These are phyloP conservation scores for Samsoniella hepiali DNA, from an alignment of 2,329 filamentous ascomycete species.

Conservation along the genomic window DNA sequence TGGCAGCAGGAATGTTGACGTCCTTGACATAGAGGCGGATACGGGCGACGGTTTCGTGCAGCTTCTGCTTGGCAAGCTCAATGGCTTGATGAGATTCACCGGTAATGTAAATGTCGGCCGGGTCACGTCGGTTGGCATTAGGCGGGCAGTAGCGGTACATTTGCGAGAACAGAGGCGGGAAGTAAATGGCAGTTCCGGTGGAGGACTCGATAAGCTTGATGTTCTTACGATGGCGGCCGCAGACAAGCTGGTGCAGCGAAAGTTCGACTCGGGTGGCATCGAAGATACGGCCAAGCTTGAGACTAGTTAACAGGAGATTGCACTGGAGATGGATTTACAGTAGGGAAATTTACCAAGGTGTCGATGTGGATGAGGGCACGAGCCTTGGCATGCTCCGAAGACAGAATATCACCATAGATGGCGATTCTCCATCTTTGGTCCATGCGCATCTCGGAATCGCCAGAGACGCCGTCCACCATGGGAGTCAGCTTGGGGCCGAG, in stretches of 20 bases:
- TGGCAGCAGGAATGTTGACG: constrained; percentile 81
- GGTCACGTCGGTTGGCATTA: constrained; percentile 75
- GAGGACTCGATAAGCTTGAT: constrained; percentile 96
- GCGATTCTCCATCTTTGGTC: constrained; percentile 89
- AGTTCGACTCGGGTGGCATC: constrained; percentile 80
- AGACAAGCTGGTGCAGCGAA: constrained; percentile 86
- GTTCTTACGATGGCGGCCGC: constrained; percentile 90
- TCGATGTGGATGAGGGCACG: constrained; percentile 96
- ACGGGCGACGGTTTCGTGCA: constrained; percentile 77
- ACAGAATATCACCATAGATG: constrained; percentile 94
- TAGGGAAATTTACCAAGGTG: constrained; percentile 61
- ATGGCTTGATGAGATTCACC: constrained; percentile 84
- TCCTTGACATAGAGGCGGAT: constrained; percentile 90
- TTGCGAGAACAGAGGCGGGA: constrained; percentile 88
- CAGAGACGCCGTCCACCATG: constrained; percentile 70
- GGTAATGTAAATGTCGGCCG: constrained; percentile 92
- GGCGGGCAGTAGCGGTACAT: constrained; percentile 87
- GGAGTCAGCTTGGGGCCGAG: constrained; percentile 84
- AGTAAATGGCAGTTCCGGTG: constrained; percentile 96
- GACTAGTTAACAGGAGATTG: constrained; percentile 20
- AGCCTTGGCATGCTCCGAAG: constrained; percentile 94
- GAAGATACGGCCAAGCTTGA: constrained; percentile 67
- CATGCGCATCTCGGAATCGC: constrained; percentile 76
- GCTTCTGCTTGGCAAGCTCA: constrained; percentile 81
- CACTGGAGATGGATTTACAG: background rate